A percentile compares a stretch with the other conserved stretches of the same genome.
Evolutionary conservation across 768 basidiomycete species (phyloP).

Genomic region (Kondoa malvinella): DNA sequence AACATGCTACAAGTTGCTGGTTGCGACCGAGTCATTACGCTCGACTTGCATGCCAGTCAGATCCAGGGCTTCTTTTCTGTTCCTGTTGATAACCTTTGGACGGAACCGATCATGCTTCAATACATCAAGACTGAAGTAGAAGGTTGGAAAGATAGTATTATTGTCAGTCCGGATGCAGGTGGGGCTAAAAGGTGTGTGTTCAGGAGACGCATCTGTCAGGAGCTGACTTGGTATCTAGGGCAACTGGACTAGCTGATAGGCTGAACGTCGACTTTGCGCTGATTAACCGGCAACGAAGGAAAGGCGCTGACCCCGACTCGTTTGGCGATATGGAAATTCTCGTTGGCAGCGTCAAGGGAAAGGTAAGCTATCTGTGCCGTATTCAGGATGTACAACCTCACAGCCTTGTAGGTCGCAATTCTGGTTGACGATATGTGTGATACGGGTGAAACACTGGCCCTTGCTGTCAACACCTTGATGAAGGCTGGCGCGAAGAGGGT

Average conservation of each 20-base stretch:
- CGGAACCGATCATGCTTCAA: constrained; percentile 82
- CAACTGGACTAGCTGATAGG: constrained; percentile 86
- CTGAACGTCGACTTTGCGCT: constrained; percentile 87
- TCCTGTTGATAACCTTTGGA: constrained; percentile 92
- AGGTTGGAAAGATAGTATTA: constrained; percentile 70
- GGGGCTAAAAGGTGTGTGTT: constrained; percentile 80
- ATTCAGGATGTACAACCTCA: not conserved
- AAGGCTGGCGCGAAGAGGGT: constrained; percentile 78
- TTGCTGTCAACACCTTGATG: constrained; percentile 67
- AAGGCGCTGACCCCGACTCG: constrained; percentile 32
- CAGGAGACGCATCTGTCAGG: not conserved
- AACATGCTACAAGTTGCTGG: constrained; percentile 96
- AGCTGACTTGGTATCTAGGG: constrained; percentile 37
- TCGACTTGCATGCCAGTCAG: constrained; percentile 93
- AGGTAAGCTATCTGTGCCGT: constrained; percentile 37
- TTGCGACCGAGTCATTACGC: constrained; percentile 98
- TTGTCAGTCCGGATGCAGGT: constrained; percentile 93
- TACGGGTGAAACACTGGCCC: constrained; percentile 68
- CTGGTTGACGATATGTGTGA: constrained; percentile 99
- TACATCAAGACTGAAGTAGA: constrained; percentile 77
- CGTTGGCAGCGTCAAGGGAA: constrained; percentile 83
- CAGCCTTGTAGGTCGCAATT: constrained; percentile 52
- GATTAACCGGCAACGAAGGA: constrained; percentile 72
- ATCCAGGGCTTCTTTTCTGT: constrained; percentile 99
- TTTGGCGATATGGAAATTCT: constrained; percentile 57